Evolutionary conservation across 805 yeast species (phyloP).

Genomic region (Wickerhamiella bombiphila): DNA sequence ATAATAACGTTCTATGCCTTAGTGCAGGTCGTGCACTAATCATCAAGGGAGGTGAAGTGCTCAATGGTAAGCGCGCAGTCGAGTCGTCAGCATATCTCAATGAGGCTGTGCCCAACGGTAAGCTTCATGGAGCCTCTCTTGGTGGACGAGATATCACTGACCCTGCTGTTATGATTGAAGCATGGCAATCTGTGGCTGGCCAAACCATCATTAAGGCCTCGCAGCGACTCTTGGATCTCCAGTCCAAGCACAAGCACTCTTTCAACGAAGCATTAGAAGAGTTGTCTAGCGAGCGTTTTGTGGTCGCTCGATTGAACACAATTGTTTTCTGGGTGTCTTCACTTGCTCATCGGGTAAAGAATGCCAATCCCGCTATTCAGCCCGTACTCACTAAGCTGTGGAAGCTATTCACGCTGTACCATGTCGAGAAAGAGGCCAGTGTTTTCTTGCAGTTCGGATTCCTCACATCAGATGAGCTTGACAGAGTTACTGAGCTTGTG

Average conservation of each 20-base stretch:
- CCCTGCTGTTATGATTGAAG: slow-evolving; percentile 20
- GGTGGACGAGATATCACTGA: slow-evolving; percentile 16
- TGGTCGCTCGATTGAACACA: slow-evolving; percentile 26
- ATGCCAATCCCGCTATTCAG: slow-evolving; percentile 30
- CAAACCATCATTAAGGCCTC: slow-evolving; percentile 22
- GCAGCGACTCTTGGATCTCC: slow-evolving; percentile 15
- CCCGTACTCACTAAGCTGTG: slow-evolving; percentile 40
- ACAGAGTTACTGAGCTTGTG: slow-evolving; percentile 29
- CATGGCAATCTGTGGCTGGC: slow-evolving; percentile 26
- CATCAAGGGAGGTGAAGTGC: slow-evolving; percentile 29
- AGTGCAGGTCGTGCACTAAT: slow-evolving; percentile 61
- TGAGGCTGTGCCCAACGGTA: slow-evolving; percentile 3
- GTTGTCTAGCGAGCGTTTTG: slow-evolving; percentile 26
- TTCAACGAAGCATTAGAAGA: slow-evolving; percentile 25
- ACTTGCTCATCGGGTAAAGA: slow-evolving; percentile 24
- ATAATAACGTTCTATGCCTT: slow-evolving; percentile 65
- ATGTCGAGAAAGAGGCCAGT: slow-evolving; percentile 57
- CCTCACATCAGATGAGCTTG: slow-evolving; percentile 35
- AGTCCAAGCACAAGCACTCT: slow-evolving; percentile 14
- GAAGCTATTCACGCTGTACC: slow-evolving; percentile 46
- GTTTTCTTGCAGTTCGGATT: slow-evolving; percentile 52
- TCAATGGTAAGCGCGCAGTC: slow-evolving; percentile 28
- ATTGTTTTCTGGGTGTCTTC: slow-evolving; percentile 23
- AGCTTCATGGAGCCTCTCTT: slow-evolving; percentile 11
- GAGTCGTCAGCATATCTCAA: slow-evolving; percentile 33